Percentiles rank a stretch among this genome's conserved stretches.
These are phyloP conservation scores for Aspergillus melleus DNA, from an alignment of 2,329 filamentous ascomycete genomes.

Conservation along the genomic window DNA sequence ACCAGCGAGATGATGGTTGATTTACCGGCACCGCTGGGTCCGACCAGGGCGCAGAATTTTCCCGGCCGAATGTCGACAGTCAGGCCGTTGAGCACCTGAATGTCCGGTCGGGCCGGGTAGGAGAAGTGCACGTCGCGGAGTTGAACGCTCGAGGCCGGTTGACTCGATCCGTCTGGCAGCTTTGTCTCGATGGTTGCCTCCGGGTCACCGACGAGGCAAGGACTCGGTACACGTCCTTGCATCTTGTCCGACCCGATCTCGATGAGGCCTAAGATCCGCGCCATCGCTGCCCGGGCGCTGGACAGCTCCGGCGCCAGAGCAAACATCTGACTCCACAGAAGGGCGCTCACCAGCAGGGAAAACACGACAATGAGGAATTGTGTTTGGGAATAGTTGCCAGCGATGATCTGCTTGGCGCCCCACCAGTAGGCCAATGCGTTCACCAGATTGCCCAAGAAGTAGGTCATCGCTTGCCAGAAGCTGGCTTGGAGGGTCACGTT, in stretches of 20 bases:
- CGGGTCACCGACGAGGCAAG: conserved; percentile 18
- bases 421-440: conserved; percentile 80
- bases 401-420: conserved; percentile 69
- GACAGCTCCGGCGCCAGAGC: conserved; percentile 74
- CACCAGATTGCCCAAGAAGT: conserved; percentile 60
- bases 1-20: conserved; percentile 62
- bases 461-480: conserved; percentile 48
- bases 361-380: conserved; percentile 73
- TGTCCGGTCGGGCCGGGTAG: conserved; percentile 64
- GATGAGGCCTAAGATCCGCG: conserved; percentile 53
- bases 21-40: conserved; percentile 67
- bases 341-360: conserved; percentile 69
- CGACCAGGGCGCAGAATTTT: conserved; percentile 58
- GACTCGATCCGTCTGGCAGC: conserved; percentile 1
- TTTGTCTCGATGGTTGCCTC: conserved; percentile 23
- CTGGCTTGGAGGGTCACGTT: conserved; percentile 50
- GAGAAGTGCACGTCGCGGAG: conserved; percentile 64
- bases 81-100: conserved; percentile 59
- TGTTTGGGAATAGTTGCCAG: conserved; percentile 65
- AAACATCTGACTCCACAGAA: conserved; percentile 74
- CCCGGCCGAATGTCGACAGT: conserved; percentile 53
- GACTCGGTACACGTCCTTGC: conserved; percentile 20
- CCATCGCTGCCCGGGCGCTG: conserved; percentile 62
- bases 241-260: conserved; percentile 38
- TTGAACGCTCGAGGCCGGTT: conserved; percentile 46